A percentile compares a stretch with the other conserved stretches of the same genome.
phyloP scores from a whole-genome alignment of 192 early-diverging fungal species.

The Paraglomus occultum region DNA sequence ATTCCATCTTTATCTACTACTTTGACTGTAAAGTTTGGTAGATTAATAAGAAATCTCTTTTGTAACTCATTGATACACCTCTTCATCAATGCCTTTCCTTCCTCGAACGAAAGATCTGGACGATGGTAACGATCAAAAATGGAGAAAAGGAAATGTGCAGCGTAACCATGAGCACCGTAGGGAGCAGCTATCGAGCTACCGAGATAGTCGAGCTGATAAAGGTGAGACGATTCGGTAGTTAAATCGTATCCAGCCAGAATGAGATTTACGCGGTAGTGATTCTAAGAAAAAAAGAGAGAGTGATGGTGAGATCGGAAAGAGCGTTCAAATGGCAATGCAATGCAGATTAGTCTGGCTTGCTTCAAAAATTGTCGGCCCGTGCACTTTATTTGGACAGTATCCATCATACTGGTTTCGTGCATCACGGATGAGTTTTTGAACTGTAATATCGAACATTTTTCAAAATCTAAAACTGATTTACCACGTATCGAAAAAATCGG shows the following conservation, averaged over 20 bases:
- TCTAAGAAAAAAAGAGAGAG: conserved; percentile 41
- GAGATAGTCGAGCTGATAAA: conserved; percentile 95
- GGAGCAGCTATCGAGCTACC: conserved; percentile 73
- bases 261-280: conserved; percentile 86
- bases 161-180: conserved; percentile 91
- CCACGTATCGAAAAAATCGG: too few species aligned
- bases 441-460: too few species aligned
- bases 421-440: too few species aligned
- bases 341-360: background rate
- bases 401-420: background rate
- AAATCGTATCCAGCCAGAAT: conserved; percentile 83
- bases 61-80: conserved; percentile 86
- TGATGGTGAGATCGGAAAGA: background rate
- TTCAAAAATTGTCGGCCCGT: background rate
- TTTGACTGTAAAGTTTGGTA: conserved; percentile 83
- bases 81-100: conserved; percentile 77
- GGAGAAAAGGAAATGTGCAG: conserved; percentile 85
- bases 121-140: conserved; percentile 93
- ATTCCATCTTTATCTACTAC: conserved; percentile 87
- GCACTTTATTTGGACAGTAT: background rate
- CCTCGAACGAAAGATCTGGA: conserved; percentile 75
- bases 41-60: conserved; percentile 79
- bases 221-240: conserved; percentile 65
- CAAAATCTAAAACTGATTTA: too few species aligned
- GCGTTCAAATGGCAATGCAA: too few species aligned